Evolutionary conservation across 176 grass and related monocot genomes (phyloP), one percentile per base, ranked within the genome.

Genomic region (Carex cristatella): DNA sequence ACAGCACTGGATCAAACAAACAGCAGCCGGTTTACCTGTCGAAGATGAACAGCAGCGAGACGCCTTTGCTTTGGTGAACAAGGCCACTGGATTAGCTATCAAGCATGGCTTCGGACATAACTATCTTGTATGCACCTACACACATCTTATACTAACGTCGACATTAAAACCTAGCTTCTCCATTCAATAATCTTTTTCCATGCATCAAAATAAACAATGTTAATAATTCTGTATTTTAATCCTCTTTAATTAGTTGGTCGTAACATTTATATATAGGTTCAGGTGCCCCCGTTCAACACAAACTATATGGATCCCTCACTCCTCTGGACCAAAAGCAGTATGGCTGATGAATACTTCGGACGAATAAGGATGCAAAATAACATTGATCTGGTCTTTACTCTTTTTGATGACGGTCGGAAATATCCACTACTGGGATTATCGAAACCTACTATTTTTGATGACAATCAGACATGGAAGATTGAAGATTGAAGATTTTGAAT

Each of bases 1-100:
- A 65, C 7, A 88, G 94, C 94, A 97, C 88, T 97, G 94, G 94
- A 79, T 97, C 83, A 89, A 88, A 83, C 69, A 89, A 53, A 78
- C 89, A 85, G 86, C 78, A 35, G 85, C 86, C 83, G 37, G 94
- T 84, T 2, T 49, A 32, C 65, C 81, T 85, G 59, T 96, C 38
- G 91, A 93, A 85, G 91, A 96, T 84, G 94, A 89, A 83, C 79
- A 91, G 2, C 81, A 80, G 2, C 79, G 85, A 57, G 85, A 89
- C 0, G 86, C 87, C 33, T 96, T 96, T 64, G 85, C 91, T 4
- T 77, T 96, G 42, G 85, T 97, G 3, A 97, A 97, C 84, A 97
- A 89, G 78, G 91, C 89, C 71, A 97, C 94, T 40, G 91, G 94
- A 0, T 79, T 89, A 85, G 94, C 94, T 65, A 64, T 96, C 79